Evolutionary conservation across 2,329 filamentous ascomycete genomes (phyloP), one percentile per base, ranked within the genome.

Genomic region (Fusarium mundagurra): DNA sequence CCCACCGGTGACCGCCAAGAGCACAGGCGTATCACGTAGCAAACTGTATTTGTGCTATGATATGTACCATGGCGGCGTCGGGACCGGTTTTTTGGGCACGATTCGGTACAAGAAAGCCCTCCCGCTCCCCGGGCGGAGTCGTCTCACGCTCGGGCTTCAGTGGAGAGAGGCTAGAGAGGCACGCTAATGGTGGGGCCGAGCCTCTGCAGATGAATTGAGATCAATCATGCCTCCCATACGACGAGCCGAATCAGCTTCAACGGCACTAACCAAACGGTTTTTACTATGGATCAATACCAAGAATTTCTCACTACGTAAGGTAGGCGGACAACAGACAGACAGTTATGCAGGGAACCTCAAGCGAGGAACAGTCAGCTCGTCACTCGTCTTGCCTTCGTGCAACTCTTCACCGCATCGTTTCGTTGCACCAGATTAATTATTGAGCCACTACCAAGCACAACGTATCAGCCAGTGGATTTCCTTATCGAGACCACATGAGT

Each of bases 321-420:
- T 43, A 11, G 44, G 20, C 27, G 69, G 45, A 36, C 36, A 47
- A 22, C n/a, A 58, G 13, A 24, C 39, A 20, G 27, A 11, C 20
- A 29, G 14, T 44, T 47, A 74, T 72, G 71, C 72, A 74, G 53
- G 71, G 67, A 54, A 61, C 33, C 34, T 38, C 57, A 74, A 74
- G 72, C 64, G 71, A 74, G 58, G 60, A 67, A 41, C 57, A 61
- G 27, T 34, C 43, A 51, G 55, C 45, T 67, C 60, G 50, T 66
- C 47, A 44, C 14, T 64, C 41, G n/a, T 34, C 66, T 53, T 24
- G 59, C 55, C 59, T 54, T 38, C 29, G 69, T 58, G 22, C 54
- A 64, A 67, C 68, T 60, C 68, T 72, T 74, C 72, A 74, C 72
- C 71, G 72, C 72, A 74, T 74, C 57, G 51, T 47, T 44, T 55